Evolutionary conservation across 2,329 filamentous ascomycete genomes (phyloP), one percentile per base, ranked within the genome.

Genomic region (Calycina herbarum): DNA sequence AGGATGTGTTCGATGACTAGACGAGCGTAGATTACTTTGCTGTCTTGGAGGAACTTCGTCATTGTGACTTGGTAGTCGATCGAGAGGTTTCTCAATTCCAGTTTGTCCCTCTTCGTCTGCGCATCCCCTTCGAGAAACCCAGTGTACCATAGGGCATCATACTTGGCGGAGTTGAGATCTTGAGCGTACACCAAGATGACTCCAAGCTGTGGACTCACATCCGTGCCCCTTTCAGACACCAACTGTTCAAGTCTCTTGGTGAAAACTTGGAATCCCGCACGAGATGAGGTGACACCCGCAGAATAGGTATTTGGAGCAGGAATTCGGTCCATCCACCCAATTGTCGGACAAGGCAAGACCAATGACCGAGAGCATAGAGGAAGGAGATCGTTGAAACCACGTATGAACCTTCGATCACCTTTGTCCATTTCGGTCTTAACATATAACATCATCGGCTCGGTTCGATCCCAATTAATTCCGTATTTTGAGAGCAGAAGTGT

Each of bases 341-440:
- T 42, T 8, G 29, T 57, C 20, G 66, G 51, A 48, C 20, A 13
- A 27, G 20, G 48, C n/a, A 54, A 13, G 24, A 54, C 20, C 20
- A 54, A 13, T 27, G 24, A 54, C 10, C 48, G 20, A 10, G 65
- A 63, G 24, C 60, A 66, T 8, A 69, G 27, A 7, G 67, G 66
- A n/a, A 69, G 40, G 2, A 67, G 20, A 57, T 69, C 67, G 29
- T 67, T 67, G 24, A 69, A 40, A 5, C 67, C 67, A 5, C 63
- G 65, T 13, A 69, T 64, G 31, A 66, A 67, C 4, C 48, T 27
- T 24, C 66, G 38, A 11, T 51, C 62, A 1, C 54, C 64, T 13
- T 24, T 42, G 5, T 57, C 29, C 62, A 64, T 67, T 27, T 13
- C 11, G n/a, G 51, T 56, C 20, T 13, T 57, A 4, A 62, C 31